Evolutionary conservation across 345 rosid species (phyloP), one percentile per base, ranked within the genome.

Genomic region (Pseudoturritis turrita): DNA sequence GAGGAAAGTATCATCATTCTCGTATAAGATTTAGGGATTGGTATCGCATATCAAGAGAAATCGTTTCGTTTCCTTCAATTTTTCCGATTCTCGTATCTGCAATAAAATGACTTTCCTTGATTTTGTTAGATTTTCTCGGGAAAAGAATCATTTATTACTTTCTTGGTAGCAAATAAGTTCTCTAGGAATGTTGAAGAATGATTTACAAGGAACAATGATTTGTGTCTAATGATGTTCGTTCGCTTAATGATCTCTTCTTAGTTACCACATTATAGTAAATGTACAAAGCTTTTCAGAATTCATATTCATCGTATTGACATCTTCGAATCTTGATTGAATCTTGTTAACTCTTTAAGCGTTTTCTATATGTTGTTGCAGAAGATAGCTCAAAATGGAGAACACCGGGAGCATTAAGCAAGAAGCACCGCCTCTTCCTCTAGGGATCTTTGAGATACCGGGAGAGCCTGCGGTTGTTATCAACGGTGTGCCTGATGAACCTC

Each of bases 391-490:
- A 50, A 84, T 84, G 88, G 81, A 76, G 29, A 68, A 65, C 58
- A 41, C 3, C 4, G 11, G 4, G 43, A 65, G 6, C 51, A 43
- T 47, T 28, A 74, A 75, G 74, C 41, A 41, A 73, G 85, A 83
- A 64, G 17, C 81, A 13, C 62, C 35, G 68, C 68, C 82, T 45
- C 73, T 59, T 31, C 53, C 74, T 21, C 25, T 62, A 2, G 76
- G 65, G 59, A 79, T 86, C 62, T 90, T 66, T 52, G 81, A 82
- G 80, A 74, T 89, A 71, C 88, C 81, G 0, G 92, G 94, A 60
- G 94, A 89, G 81, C 97, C 98, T 5, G 96, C 88, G 5, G 81
- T 90, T 44, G 76, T 93, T 10, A 93, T 88, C 72, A 81, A 90
- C 13, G 94, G 97, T 18, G 87, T 93, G 6, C 92, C 96, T 26